These are phyloP conservation scores for Ambrosia artemisiifolia DNA, from an alignment of 129 eudicot species.

Conservation along the genomic window DNA sequence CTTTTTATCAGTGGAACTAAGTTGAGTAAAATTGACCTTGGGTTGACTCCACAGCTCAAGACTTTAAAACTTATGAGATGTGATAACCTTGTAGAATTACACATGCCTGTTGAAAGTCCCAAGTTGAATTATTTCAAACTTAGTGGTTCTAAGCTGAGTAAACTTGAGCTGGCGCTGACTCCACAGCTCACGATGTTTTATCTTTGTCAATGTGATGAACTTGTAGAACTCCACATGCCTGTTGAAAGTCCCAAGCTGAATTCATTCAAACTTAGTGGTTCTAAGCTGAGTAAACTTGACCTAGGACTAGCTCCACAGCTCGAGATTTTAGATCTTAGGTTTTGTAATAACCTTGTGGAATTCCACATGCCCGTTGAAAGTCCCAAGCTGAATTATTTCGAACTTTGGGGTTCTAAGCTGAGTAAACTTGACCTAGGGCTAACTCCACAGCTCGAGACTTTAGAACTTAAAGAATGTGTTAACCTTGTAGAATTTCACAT, in stretches of 20 bases:
- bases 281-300: background rate
- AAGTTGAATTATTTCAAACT: background rate
- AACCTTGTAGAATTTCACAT: too few relatives aligned
- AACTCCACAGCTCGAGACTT: too few relatives aligned
- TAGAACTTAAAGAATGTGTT: too few relatives aligned
- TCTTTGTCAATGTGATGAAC: background rate
- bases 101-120: background rate
- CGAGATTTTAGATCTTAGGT: background rate
- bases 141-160: background rate
- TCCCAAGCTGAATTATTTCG: too few relatives aligned
- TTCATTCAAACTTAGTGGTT: background rate
- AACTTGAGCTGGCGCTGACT: background rate
- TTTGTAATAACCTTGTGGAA: background rate
- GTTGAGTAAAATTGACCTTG: background rate
- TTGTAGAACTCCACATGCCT: background rate
- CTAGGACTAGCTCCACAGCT: background rate
- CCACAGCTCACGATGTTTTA: rapidly evolving
- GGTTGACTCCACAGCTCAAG: background rate
- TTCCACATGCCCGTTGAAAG: too few relatives aligned
- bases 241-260: background rate
- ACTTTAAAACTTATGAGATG: background rate
- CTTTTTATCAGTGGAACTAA: background rate
- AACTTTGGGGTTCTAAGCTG: too few relatives aligned
- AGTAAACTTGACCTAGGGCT: too few relatives aligned
- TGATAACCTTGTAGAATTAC: background rate